Evolutionary conservation across 257 asterid species (phyloP).

Genomic region (Ilex asprella): DNA sequence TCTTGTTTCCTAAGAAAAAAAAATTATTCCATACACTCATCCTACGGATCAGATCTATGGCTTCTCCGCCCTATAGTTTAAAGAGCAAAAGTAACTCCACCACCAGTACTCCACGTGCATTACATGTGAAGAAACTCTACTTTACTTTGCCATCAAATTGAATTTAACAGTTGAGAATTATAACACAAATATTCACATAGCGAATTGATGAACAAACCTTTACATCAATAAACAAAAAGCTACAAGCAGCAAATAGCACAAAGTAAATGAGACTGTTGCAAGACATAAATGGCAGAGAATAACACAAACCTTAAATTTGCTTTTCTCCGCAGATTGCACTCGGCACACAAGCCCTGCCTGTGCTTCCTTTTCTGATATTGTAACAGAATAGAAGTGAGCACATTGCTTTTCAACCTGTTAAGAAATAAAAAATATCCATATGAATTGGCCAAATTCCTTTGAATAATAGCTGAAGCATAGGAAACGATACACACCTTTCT

Average conservation of each 20-base stretch:
- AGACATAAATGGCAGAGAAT: background rate
- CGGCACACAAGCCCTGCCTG: constrained; percentile 80
- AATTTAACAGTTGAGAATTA: too few species aligned
- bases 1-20: too few species aligned
- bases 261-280: background rate
- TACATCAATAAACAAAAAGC: background rate
- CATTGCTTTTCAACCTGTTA: constrained; percentile 92
- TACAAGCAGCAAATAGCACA: background rate
- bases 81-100: too few species aligned
- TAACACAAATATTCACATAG: background rate
- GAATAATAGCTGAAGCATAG: constrained; percentile 3
- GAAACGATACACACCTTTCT: constrained; percentile 53
- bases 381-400: constrained; percentile 92
- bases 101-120: too few species aligned
- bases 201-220: background rate
- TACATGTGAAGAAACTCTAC: too few species aligned
- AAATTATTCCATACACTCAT: too few species aligned
- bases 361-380: constrained; percentile 82
- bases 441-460: constrained; percentile 17
- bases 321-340: constrained; percentile 72
- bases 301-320: constrained; percentile 80
- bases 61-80: too few species aligned
- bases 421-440: constrained; percentile 18
- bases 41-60: too few species aligned
- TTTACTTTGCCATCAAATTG: too few species aligned